Base-by-base conservation (phyloP, 2,329 filamentous ascomycete genomes). In the Fusarium sp. region DNA sequence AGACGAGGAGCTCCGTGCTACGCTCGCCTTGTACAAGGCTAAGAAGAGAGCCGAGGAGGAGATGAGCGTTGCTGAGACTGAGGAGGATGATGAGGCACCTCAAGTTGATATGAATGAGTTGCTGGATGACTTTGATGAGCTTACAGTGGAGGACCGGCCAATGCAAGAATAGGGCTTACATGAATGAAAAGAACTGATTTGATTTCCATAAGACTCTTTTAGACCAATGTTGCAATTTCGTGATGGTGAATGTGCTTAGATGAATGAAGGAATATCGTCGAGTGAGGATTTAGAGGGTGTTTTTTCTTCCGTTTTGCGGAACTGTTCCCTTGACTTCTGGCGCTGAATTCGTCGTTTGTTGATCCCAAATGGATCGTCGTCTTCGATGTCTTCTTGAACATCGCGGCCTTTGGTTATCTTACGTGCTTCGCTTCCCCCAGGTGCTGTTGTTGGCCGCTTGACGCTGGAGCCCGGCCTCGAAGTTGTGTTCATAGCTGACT, bases 41-140 rank as follows among this genome's bases (percentile, higher is more conserved):
- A 83, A 86, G 76, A 85, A 83, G 80, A 82, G 84, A 80, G 76
- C 79, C 59, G 87, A 89, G 62, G 83, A 84, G 3, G 90, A 92
- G 77, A 93, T 92, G 88, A 92, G 90, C 77, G 85, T 91, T 55
- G 91, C 89, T 78, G 88, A 85, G 84, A 92, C 83, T 79, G 88
- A 88, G 31, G 88, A 87, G 20, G 91, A 92, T 12, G 90, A 89
- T 45, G 90, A 90, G 45, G 87, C 86, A 55, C 93, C 93, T 7
- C 86, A 89, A 77, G 91, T 96, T 74, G 86, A 90, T 79, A 91
- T 95, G 90, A 88, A 95, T 25, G 93, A 95, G 81, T 82, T 98
- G 79, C 86, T 97, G 78, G 95, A 98, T 80, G 95, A 97, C 81
- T 94, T 98, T 85, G 94, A 97, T 79, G 95, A 97, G 78, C 89